Base-by-base conservation (phyloP, 202 grass and related monocot genomes). In the Setaria italica region DNA sequence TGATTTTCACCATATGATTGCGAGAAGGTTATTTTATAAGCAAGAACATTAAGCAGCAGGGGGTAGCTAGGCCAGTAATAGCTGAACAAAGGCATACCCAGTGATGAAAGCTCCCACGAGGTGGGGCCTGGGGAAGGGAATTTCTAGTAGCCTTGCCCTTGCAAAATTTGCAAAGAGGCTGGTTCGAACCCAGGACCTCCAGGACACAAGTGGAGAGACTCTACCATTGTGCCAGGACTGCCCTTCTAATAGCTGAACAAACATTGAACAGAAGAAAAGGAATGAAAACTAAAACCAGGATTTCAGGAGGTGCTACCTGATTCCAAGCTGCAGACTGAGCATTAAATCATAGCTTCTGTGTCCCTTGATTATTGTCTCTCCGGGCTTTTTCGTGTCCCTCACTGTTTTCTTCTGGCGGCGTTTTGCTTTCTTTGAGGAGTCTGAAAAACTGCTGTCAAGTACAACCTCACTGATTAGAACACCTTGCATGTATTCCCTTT, bases 401-500 rank as follows among this genome's bases (percentile, higher is more conserved):
- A 94, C 92, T 10, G 83, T 82, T 85, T 84, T 99, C 82, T 93
- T 99, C 66, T 97, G 90, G 54, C 80, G 91, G 46, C 81, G 88
- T 80, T 97, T 99, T 82, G 17, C 65, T 56, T 92, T 99, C 89
- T 90, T 97, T 74, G 94, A 94, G 78, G 94, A 88, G 64, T 85
- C 64, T 60, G 92, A 89, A 85, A 97, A 99, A 68, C 66, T 87
- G 56, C 90, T 92, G 49, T 83, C 87, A 59, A 94, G 80, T 76
- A 97, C 89, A 30, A 99, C 85, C 80, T 99, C 97, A 32, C 94
- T 99, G 74, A 99, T 99, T 76, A 99, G 84, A 77, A 99, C 90
- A 70, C 97, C 97, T 91, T 99, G 97, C 97, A 97, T 90, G 84
- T 99, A 99, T 82, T 99, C 94, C 85, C 94, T 93, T 82, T 99